phyloP scores from a whole-genome alignment of 805 yeast genomes.

The Grigorovia yakushimaensis region DNA sequence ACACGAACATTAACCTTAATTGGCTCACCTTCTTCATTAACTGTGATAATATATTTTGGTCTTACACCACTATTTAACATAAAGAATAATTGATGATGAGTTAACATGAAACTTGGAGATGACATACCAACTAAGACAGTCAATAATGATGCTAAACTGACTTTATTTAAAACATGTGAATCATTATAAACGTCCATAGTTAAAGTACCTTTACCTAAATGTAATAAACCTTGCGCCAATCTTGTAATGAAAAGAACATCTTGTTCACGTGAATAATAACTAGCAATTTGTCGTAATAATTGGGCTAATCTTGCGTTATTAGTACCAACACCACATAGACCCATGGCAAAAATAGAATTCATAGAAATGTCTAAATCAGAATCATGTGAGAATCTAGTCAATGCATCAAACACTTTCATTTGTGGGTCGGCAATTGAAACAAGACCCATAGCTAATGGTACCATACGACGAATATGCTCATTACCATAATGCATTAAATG shows the following conservation, averaged over 20 bases:
- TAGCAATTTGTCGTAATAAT: constrained; percentile 85
- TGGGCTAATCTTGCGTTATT: constrained; percentile 97
- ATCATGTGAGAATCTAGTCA: constrained; percentile 94
- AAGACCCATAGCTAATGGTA: constrained; percentile 96
- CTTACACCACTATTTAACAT: constrained; percentile 80
- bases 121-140: constrained; percentile 76
- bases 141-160: constrained; percentile 78
- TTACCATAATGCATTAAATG: constrained; percentile 98
- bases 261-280: constrained; percentile 82
- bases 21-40: constrained; percentile 84
- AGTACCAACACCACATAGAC: constrained; percentile 97
- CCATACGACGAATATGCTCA: constrained; percentile 81
- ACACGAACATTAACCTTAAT: constrained; percentile 93
- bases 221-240: constrained; percentile 89
- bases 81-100: constrained; percentile 75
- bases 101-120: constrained; percentile 78
- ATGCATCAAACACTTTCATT: constrained; percentile 92
- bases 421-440: constrained; percentile 90
- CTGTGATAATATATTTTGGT: constrained; percentile 88
- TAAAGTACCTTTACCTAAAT: constrained; percentile 92
- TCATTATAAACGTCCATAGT: constrained; percentile 86
- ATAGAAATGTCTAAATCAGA: constrained; percentile 88
- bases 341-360: constrained; percentile 94
- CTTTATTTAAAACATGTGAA: constrained; percentile 77
- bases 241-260: constrained; percentile 88